Conservation (phyloP, 164 flowering plant genomes). For the Umbellularia californica region DNA sequence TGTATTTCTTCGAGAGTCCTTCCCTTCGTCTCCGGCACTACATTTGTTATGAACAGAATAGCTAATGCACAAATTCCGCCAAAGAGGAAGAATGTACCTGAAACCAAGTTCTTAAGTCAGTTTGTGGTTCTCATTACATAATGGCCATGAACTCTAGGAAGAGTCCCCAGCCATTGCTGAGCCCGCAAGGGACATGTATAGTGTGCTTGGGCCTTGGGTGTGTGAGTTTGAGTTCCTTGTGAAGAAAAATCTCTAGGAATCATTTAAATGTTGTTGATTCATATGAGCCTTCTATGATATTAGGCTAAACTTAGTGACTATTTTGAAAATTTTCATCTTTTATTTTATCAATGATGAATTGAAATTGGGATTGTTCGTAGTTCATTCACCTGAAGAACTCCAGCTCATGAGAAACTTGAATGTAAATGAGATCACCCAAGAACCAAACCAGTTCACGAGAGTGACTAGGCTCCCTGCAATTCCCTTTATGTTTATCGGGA, state of each 20-base stretch:
- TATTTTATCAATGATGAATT: background rate
- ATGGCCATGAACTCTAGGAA: no score
- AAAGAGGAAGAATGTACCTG: slow-evolving; percentile 34
- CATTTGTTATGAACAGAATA: slow-evolving; percentile 27
- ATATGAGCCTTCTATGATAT: no score
- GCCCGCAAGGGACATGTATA: no score
- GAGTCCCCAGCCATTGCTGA: no score
- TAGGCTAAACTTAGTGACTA: no score
- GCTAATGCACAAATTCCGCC: slow-evolving; percentile 22
- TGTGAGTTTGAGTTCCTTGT: no score
- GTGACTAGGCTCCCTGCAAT: slow-evolving; percentile 85
- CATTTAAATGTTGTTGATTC: no score
- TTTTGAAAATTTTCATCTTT: no score
- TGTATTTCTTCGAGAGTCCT: slow-evolving; percentile 36
- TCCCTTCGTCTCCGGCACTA: slow-evolving; percentile 40
- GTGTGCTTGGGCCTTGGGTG: no score
- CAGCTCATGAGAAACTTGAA: slow-evolving; percentile 78
- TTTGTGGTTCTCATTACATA: no score
- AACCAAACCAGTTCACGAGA: slow-evolving; percentile 82
- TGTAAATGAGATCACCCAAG: slow-evolving; percentile 83
- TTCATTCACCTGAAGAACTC: slow-evolving; percentile 71
- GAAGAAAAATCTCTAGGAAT: no score
- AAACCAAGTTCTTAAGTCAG: background rate
- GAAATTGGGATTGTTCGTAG: background rate
- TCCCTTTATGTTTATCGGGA: slow-evolving; percentile 86